Conservation (phyloP, 1,284 basidiomycete genomes). For the Pseudozyma sp. region DNA sequence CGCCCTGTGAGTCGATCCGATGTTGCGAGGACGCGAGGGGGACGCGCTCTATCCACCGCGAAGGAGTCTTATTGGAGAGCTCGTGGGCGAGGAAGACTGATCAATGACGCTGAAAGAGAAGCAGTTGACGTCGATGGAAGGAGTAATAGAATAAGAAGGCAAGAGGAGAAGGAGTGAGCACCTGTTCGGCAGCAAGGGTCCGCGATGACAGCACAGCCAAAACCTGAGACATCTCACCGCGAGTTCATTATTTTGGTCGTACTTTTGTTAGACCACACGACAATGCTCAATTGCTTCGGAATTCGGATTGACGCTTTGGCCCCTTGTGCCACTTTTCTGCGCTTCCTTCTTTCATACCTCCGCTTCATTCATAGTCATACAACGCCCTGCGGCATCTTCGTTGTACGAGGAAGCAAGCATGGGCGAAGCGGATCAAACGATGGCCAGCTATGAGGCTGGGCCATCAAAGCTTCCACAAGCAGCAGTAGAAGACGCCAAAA, state of each 20-base stretch:
- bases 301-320: constrained; percentile 21
- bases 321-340: constrained; percentile 6
- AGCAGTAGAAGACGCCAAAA: neutral
- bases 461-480: neutral
- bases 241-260: neutral
- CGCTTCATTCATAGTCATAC: neutral
- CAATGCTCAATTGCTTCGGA: neutral
- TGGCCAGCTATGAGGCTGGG: neutral
- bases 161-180: too few relatives aligned
- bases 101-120: too few relatives aligned
- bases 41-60: too few relatives aligned
- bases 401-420: neutral
- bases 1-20: too few relatives aligned
- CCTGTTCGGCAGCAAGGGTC: constrained; percentile 16
- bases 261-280: neutral
- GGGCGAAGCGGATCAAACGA: neutral
- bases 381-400: neutral
- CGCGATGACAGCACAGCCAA: constrained; percentile 3
- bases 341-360: neutral
- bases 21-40: too few relatives aligned
- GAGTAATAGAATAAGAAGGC: too few relatives aligned
- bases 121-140: too few relatives aligned
- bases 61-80: too few relatives aligned
- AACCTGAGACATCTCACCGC: constrained; percentile 4
- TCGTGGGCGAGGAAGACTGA: too few relatives aligned